Evolutionary conservation across 192 early-diverging fungal genomes (phyloP), one percentile per base, ranked within the genome.

Genomic region (Coemansia reversa): DNA sequence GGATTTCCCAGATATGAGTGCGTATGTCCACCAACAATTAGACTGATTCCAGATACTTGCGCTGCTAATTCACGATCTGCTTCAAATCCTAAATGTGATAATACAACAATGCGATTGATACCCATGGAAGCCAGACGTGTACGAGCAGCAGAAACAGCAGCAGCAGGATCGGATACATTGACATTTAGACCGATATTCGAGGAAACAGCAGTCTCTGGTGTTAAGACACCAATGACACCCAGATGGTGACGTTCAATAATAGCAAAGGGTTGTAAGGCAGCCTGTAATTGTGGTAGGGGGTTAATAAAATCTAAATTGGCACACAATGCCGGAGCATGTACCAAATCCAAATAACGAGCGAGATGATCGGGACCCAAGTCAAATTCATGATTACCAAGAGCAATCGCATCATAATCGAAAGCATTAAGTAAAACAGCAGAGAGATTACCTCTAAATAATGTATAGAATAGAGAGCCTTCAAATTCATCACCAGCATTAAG

Each of bases 11-110:
- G 73, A 58, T 86, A 84, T 23, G 89, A 81, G 71, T 93, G 92
- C 19, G 88, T 87, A 69, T 93, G 90, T 19, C 90, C 90, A 49
- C 92, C 92, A 35, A 93, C 82, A 63, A 91, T 86, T 25, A 90
- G 62, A 22, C 79, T 66, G 20, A 92, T 51, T 19, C 92, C 90
- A 3, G 73, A 51, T 19, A 83, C 78, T 11, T 76, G 76, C 45
- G 64, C 67, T 0, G 90, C 90, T 58, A 93, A 55, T 12, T 81
- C 76, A 71, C 79, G 72, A 64, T 93, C 90, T 12, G 75, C 79
- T 20, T 72, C 81, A 72, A 91, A 91, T 7, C 92, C 90, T 63
- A 89, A 86, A 63, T 93, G 90, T 24, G 89, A 91, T 11, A 93
- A 48, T 1, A 84, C 83, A 9, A 93, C 80, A 55, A 92, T 81